Evolutionary conservation across 495 filamentous ascomycete species (phyloP).

Genomic region (Friedmanniomyces endolithicus): DNA sequence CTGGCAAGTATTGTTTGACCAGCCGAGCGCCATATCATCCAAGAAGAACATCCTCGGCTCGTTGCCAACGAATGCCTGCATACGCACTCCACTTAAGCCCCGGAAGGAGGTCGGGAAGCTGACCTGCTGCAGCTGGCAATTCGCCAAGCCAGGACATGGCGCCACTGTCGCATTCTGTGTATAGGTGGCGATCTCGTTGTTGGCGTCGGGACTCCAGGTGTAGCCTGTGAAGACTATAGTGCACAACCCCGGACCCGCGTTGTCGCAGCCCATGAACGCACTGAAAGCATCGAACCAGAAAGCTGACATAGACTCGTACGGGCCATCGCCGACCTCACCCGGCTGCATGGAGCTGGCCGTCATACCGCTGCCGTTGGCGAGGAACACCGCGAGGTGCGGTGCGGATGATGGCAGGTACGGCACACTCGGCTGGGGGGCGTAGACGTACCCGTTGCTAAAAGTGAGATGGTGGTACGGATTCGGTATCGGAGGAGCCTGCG

Average conservation of each 20-base stretch:
- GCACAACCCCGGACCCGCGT: constrained; percentile 30
- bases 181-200: constrained; percentile 20
- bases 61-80: constrained; percentile 30
- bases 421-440: constrained; percentile 32
- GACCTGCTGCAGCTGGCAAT: constrained; percentile 30
- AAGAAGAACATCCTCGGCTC: constrained; percentile 30
- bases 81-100: constrained; percentile 32
- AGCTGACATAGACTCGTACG: constrained; percentile 26
- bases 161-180: constrained; percentile 28
- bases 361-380: constrained; percentile 22
- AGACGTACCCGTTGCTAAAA: constrained; percentile 33
- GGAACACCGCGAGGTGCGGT: constrained; percentile 35
- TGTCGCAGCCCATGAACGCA: constrained; percentile 33
- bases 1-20: constrained; percentile 36
- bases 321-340: constrained; percentile 37
- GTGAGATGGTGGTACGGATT: constrained; percentile 37
- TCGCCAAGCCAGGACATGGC: constrained; percentile 23
- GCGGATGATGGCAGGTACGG: constrained; percentile 32
- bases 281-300: constrained; percentile 37
- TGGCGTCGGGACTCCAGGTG: constrained; percentile 16
- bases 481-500: constrained; percentile 29
- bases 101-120: constrained; percentile 27
- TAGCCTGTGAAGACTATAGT: constrained; percentile 32
- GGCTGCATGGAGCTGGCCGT: constrained; percentile 22
- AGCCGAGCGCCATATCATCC: constrained; percentile 32